Evolutionary conservation across 139 green algal species (phyloP), one percentile per base, ranked within the genome.

Genomic region (Monoraphidium neglectum): DNA sequence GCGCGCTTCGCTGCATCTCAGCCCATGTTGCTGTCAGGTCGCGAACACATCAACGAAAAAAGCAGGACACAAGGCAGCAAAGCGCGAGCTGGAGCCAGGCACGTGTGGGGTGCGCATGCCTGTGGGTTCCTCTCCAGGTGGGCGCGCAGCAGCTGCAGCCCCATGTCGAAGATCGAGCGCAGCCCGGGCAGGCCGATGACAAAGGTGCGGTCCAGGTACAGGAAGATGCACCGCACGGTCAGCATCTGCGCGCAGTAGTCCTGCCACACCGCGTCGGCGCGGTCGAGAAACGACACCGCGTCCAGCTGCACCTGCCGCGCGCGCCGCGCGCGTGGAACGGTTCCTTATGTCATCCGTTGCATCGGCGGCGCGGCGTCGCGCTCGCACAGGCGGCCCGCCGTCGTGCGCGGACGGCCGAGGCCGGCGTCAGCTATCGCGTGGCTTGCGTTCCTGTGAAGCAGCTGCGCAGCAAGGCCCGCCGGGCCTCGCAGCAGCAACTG

Each of bases 171-270:
- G 18, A 98, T 84, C 33, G 91, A 96, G 56, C 84, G 82, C 37
- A 74, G 32, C 13, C 74, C 74, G 24, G 74, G 74, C 36, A 80
- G 51, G 37, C 76, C 78, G 46, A 98, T 83, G 38, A 98, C 94
- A 63, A 97, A 93, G 2, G 93, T 95, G 68, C 96, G 89, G 86
- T 99, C 96, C 61, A 99, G 85, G 84, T 97, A 98, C 32, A 99
- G 83, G 75, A 99, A 99, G 64, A 99, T 96, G 23, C 92, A 93
- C 1, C 96, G 87, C 28, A 96, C 96, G 40, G 90, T 91, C 51
- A 98, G 89, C 83, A 96, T 92, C 79, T 95, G 88, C 18, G 76
- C 74, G 87, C 87, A 96, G 84, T 98, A 87, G 51, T 95, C 82
- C 57, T 84, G 57, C 93, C 94, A 98, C 38, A 79, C 57, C 1